Percentiles rank a stretch among this genome's conserved stretches.
Conservation (phyloP, 495 filamentous ascomycete species). For the Recurvomyces mirabilis region DNA sequence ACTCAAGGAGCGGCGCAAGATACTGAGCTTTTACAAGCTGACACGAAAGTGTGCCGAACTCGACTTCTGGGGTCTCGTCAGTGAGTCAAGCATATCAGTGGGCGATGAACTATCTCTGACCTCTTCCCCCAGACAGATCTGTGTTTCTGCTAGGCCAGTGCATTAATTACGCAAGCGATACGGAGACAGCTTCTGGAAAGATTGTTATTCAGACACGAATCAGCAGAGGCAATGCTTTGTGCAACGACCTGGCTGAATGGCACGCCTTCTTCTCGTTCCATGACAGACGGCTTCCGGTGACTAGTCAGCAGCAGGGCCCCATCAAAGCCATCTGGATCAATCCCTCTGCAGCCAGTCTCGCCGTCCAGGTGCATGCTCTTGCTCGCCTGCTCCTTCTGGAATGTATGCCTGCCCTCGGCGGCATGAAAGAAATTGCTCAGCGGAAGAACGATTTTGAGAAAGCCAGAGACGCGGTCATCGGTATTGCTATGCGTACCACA, state of each 20-base stretch:
- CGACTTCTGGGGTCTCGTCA: conserved; percentile 15
- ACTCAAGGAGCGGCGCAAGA: conserved; percentile 22
- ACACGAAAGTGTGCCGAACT: conserved; percentile 16
- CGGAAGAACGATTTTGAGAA: not conserved
- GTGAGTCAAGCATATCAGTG: no score
- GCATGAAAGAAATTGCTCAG: conserved; percentile 1
- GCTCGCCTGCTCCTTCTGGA: conserved; percentile 2
- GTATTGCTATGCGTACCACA: conserved; percentile 5
- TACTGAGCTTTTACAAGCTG: conserved; percentile 23
- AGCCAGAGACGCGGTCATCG: not conserved
- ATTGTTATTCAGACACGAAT: not conserved
- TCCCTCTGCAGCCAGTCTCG: conserved; percentile 1
- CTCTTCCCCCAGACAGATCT: no score
- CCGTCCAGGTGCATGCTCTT: conserved; percentile 3
- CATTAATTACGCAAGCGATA: conserved; percentile 16
- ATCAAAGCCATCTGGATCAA: conserved; percentile 10
- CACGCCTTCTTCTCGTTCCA: not conserved
- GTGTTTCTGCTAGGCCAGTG: conserved; percentile 18
- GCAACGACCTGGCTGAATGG: conserved; percentile 2
- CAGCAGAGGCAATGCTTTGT: not conserved
- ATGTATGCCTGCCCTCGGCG: conserved; percentile 1
- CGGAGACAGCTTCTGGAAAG: conserved; percentile 8
- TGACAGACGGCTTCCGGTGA: not conserved
- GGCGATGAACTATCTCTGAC: no score
- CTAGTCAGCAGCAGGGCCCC: not conserved